Percentiles rank a stretch among this genome's conserved stretches.
Evolutionary conservation across 2,329 filamentous ascomycete genomes (phyloP).

Genomic region (Aspergillaceae sp.): DNA sequence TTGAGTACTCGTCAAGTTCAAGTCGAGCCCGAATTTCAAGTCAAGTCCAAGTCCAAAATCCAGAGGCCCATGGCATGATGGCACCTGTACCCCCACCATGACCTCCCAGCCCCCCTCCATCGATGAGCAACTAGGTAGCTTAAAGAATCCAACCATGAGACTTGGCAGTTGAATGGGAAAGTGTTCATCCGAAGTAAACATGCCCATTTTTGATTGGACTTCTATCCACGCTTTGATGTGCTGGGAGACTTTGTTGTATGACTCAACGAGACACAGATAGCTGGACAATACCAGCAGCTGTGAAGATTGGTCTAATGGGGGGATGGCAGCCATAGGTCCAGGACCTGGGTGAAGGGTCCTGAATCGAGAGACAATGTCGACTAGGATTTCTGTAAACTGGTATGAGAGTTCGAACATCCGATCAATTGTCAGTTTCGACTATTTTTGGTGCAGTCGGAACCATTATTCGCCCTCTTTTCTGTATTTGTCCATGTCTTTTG

Average conservation of each 20-base stretch:
- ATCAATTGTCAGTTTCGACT: constrained; percentile 1
- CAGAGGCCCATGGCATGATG: too few relatives aligned
- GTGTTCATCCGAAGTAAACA: not conserved
- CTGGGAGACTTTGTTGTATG: constrained; percentile 3
- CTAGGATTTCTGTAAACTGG: constrained; percentile 2
- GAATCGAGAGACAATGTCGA: constrained; percentile 1
- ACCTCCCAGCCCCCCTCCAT: not conserved
- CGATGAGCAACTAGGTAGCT: not conserved
- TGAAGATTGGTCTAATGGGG: constrained; percentile 2
- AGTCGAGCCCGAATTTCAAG: too few relatives aligned
- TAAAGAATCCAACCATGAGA: not conserved
- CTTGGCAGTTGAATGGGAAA: not conserved
- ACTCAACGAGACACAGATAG: constrained; percentile 2
- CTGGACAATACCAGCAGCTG: constrained; percentile 4
- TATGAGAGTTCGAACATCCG: constrained; percentile 1
- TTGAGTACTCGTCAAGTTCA: too few relatives aligned
- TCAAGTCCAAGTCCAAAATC: too few relatives aligned
- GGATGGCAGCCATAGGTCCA: not conserved
- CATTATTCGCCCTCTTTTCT: too few relatives aligned
- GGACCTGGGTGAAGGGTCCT: not conserved
- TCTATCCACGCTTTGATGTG: constrained; percentile 3
- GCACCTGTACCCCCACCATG: too few relatives aligned
- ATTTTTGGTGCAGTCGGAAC: not conserved
- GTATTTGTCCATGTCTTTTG: too few relatives aligned
- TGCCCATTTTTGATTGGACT: constrained; percentile 1